phyloP scores from a whole-genome alignment of 306 rosid genomes.

The barrel medic (Medicago truncatula) region DNA sequence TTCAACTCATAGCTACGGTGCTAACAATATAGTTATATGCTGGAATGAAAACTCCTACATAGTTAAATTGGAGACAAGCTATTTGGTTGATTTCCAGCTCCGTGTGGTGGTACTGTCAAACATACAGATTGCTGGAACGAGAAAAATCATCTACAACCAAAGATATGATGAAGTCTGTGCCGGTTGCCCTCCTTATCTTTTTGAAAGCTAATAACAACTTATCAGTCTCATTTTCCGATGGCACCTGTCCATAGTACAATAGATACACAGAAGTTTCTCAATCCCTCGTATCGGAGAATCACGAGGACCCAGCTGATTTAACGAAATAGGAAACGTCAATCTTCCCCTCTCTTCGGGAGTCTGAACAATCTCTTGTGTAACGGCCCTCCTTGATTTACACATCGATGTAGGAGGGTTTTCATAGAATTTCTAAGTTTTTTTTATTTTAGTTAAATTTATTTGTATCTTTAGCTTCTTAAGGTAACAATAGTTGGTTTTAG shows the following conservation, averaged over 20 bases:
- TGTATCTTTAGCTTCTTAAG: no score
- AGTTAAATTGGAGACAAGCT: slow-evolving; percentile 50
- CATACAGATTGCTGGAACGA: slow-evolving; percentile 66
- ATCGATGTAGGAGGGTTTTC: no score
- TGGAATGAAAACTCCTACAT: slow-evolving; percentile 64
- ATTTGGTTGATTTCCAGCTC: no score
- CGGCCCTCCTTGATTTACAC: no score
- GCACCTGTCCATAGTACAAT: slow-evolving; percentile 71
- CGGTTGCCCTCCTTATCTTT: slow-evolving; percentile 77
- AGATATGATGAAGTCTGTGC: slow-evolving; percentile 70
- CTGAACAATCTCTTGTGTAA: slow-evolving; percentile 77
- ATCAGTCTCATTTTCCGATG: slow-evolving; percentile 68
- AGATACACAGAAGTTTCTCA: slow-evolving; percentile 72
- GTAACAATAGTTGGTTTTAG: no score
- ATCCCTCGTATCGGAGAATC: slow-evolving; percentile 77
- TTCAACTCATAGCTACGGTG: slow-evolving; percentile 57
- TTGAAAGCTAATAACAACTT: slow-evolving; percentile 82
- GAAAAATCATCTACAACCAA: slow-evolving; percentile 74
- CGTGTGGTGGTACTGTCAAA: slow-evolving; percentile 63
- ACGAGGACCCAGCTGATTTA: slow-evolving; percentile 97
- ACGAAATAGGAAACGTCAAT: slow-evolving; percentile 86
- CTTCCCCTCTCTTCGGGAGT: slow-evolving; percentile 86
- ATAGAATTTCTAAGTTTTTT: no score
- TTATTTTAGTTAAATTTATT: no score
- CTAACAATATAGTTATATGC: slow-evolving; percentile 67